Percentiles rank a stretch among this genome's conserved stretches.
Evolutionary conservation across 352 stramenopile genomes (phyloP).

Genomic region (Pythium myriotylum): DNA sequence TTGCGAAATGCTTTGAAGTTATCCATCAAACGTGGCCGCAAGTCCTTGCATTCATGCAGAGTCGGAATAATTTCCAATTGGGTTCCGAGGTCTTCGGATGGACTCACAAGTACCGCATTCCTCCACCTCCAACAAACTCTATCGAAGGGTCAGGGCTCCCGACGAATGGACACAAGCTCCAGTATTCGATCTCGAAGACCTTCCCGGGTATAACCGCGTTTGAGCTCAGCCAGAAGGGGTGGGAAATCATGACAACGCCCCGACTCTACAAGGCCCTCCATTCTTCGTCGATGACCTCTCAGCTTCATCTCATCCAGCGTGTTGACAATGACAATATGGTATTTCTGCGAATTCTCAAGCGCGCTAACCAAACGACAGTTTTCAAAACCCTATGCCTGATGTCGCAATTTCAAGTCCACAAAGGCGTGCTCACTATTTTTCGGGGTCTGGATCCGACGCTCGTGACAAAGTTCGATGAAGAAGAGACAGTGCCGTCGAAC

Average conservation of each 20-base stretch:
- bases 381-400: conserved; percentile 70
- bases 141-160: not conserved
- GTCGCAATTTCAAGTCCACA: conserved; percentile 49
- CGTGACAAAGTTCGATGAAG: conserved; percentile 6
- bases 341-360: conserved; percentile 59
- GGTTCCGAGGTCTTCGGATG: conserved; percentile 59
- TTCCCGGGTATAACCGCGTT: conserved; percentile 39
- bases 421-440: conserved; percentile 72
- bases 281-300: conserved; percentile 30
- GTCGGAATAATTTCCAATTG: conserved; percentile 52
- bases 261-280: conserved; percentile 24
- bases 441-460: conserved; percentile 55
- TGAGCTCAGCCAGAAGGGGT: conserved; percentile 54
- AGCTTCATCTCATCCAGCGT: conserved; percentile 52
- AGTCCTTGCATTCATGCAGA: conserved; percentile 38
- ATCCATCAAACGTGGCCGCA: conserved; percentile 36
- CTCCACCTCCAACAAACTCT: not conserved
- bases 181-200: conserved; percentile 68
- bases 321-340: conserved; percentile 61
- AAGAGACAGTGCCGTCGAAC: conserved; percentile 8
- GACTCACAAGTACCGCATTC: conserved; percentile 46
- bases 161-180: conserved; percentile 31
- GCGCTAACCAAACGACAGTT: conserved; percentile 28
- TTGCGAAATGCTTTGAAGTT: conserved; percentile 34
- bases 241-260: conserved; percentile 51